Evolutionary conservation across 2,329 filamentous ascomycete species (phyloP), one percentile per base, ranked within the genome.

Genomic region (Colletotrichum nymphaeae): DNA sequence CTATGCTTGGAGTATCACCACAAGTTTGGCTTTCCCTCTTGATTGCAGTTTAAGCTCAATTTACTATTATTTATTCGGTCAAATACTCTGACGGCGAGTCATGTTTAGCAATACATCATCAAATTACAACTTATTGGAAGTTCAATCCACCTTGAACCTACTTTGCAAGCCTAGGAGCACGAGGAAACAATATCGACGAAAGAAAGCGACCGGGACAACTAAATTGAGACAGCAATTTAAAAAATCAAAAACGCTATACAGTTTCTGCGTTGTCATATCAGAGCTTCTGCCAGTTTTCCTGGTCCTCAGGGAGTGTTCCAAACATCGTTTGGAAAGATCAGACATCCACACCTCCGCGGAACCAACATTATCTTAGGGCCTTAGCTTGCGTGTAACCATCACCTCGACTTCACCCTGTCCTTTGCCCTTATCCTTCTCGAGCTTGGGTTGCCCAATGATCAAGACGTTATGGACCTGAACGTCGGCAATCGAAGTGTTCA

Each of bases 401-500:
- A 76, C 69, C 56, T 30, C 63, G 63, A 76, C 69, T 46, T 75
- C 73, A 14, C 73, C 73, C 1, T 35, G 55, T 2, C 26, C 9
- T 22, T 70, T 58, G 28, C 24, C 57, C 64, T 58, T 67, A 24
- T 37, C 63, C 19, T 67, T 58, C 53, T 73, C 49, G 49, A 52
- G 4, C 49, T 52, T 72, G 7, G 74, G 74, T 46, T 72, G 74
- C 9, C 59, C 72, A 19, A 75, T 35, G 26, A 74, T 62, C 32
- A 67, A 52, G 14, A 52, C 49, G 49, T 52, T 52, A 22, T 52
- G n/a, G 49, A 52, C 49, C 49, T 52, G 73, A n/a, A 59, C 65
- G 32, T 74, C 67, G 0, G 66, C 73, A 9, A 65, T 42, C 16
- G 70, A 73, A 8, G 75, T 78, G 14, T 75, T 63, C 28, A 69